Evolutionary conservation across 768 basidiomycete genomes (phyloP), one percentile per base, ranked within the genome.

Genomic region (Rubroboletus pulcherrimus): DNA sequence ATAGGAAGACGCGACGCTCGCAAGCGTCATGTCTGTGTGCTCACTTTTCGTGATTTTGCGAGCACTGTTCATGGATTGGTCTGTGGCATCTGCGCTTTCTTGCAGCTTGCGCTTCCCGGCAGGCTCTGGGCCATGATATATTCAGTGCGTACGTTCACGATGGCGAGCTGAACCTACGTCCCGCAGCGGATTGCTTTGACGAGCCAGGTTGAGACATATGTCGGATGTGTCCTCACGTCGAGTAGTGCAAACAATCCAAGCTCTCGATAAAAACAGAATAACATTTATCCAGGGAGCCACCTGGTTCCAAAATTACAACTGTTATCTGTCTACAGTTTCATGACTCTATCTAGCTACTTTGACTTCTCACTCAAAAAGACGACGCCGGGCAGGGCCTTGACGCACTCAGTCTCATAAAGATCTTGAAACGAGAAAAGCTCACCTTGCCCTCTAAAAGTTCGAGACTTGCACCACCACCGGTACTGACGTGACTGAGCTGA

Each of bases 401-500:
- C 42, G 51, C 19, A 46, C 21, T 60, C 29, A 66, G 58, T 66
- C 37, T 66, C 60, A 46, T 40, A 41, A 37, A 26, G 44, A 49
- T 31, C 11, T 15, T 15, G 15, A 12, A 54, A 30, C 1, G 19
- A 51, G 45, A 14, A 19, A 17, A 6, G 58, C 77, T 66, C 65
- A 93, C 94, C 87, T 99, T 99, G 74, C 96, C 96, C 78, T 99
- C 96, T 63, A 99, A 82, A 39, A 99, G 81, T 73, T 99, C 96
- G 56, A 99, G 83, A 69, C 88, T 90, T 31, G 93, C 93, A 49
- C 92, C 92, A 44, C 91, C 96, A 59, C 96, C 96, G 37, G 96
- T 99, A 71, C 90, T 93, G 65, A 99, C 93, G 74, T 99, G 96
- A 73, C 90, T 94, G 60, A 99, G 78, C 71, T 92, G 85, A 63